A percentile compares a stretch with the other conserved stretches of the same genome.
Conservation (phyloP, 1,284 basidiomycete genomes). For the Vanrija pseudolonga region DNA sequence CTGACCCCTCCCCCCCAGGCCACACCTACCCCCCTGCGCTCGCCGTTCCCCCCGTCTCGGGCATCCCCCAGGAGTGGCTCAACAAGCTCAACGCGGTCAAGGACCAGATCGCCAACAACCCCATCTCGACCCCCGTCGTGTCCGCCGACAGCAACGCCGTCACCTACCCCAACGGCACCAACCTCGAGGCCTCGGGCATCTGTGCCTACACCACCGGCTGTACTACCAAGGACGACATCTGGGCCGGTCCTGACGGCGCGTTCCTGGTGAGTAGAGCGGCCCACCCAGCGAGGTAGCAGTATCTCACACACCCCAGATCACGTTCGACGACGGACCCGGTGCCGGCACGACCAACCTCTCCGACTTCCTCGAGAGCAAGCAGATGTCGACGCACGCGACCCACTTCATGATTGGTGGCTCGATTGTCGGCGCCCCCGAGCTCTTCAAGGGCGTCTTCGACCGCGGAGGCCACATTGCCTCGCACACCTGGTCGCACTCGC, state of each 20-base stretch:
- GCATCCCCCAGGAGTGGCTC: constrained; percentile 37
- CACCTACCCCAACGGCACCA: constrained; percentile 2
- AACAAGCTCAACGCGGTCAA: constrained; percentile 31
- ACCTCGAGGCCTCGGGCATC: constrained; percentile 19
- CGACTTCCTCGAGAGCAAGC: constrained; percentile 52
- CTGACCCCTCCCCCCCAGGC: too few species aligned
- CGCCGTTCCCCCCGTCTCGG: constrained; percentile 21
- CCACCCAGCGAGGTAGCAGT: not conserved
- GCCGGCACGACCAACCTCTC: constrained; percentile 51
- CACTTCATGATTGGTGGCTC: constrained; percentile 58
- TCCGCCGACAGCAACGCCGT: not conserved
- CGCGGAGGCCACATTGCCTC: constrained; percentile 43
- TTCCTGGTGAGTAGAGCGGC: constrained; percentile 27
- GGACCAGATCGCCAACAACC: constrained; percentile 23
- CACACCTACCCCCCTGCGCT: constrained; percentile 32
- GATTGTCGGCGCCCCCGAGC: constrained; percentile 27
- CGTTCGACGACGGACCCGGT: constrained; percentile 55
- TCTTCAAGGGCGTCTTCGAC: constrained; percentile 19
- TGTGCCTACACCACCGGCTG: constrained; percentile 43
- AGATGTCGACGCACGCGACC: constrained; percentile 52
- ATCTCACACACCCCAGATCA: constrained; percentile 14
- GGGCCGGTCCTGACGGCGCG: constrained; percentile 29
- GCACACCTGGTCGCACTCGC: constrained; percentile 54
- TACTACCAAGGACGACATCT: constrained; percentile 24
- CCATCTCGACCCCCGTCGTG: constrained; percentile 17